Base-by-base conservation (phyloP, 225 moss, liverwort and hornwort species). In the Sphagnum contortum region DNA sequence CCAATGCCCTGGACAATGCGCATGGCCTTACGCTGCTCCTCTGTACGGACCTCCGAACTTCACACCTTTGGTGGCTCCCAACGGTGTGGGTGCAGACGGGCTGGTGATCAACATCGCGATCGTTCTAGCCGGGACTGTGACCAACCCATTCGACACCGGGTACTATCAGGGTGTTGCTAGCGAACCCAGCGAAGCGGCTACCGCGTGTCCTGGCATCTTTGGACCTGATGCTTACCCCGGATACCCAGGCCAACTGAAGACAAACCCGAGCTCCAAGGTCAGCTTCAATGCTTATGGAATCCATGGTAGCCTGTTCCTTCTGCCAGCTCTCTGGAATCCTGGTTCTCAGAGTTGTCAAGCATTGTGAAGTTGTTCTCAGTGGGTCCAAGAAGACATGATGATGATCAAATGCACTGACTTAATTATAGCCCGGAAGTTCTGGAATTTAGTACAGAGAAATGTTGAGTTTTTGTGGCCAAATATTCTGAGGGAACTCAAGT, bases 21-120 rank as follows among this genome's bases (percentile, higher is more conserved):
- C 91, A 2, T 91, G 91, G 91, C 91, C 91, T 0, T 94, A 84
- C 3, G 84, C 88, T 0, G 62, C 75, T 8, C 73, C 91, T 2
- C 59, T 60, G 44, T 87, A 5, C 52, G 52, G 73, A 47, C 87
- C 88, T 9, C 88, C 88, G 3, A 8, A 50, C 0, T 68, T 64
- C 48, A 70, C 82, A 4, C 10, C 80, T 8, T 6, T 77, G 11
- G 71, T 77, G 12, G 72, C 94, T 0, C 94, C 94, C 0, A 94
- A 82, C 60, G 89, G 80, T 4, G 77, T 94, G 2, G 94, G 91
- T 7, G 73, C 80, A 0, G 91, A 94, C 29, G 94, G 91, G 0
- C 91, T 94, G 91, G 62, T 94, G n/a, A 89, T 94, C 52, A 94
- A 88, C 65, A 74, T 94, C 7, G 94, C 83, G 0, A 68, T 60